Conservation (phyloP, 1,139 yeast genomes). For the Geotrichum klebahnii region DNA sequence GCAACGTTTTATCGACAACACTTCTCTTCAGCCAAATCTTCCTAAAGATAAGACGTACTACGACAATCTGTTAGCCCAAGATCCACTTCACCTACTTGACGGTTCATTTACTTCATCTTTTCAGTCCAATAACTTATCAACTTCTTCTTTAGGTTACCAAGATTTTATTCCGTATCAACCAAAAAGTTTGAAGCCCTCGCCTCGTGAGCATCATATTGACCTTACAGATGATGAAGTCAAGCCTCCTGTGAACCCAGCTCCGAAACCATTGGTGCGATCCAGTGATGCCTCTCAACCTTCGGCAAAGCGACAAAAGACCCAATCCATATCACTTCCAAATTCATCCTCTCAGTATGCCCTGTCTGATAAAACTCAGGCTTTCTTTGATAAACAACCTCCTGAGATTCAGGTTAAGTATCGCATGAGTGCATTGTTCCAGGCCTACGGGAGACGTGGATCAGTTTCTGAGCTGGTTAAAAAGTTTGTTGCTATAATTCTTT, state of each 20-base stretch:
- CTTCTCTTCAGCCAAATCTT: not conserved
- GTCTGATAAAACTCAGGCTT: slow-evolving; percentile 11
- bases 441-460: slow-evolving; percentile 9
- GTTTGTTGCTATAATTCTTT: slow-evolving; percentile 12
- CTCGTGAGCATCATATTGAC: not conserved
- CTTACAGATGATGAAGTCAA: not conserved
- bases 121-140: not conserved
- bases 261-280: not conserved
- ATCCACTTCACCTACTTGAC: slow-evolving; percentile 3
- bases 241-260: not conserved
- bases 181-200: not conserved
- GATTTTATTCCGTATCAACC: slow-evolving; percentile 10
- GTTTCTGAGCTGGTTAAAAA: slow-evolving; percentile 12
- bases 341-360: slow-evolving; percentile 2
- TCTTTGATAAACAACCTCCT: slow-evolving; percentile 17
- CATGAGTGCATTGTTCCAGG: slow-evolving; percentile 16
- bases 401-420: slow-evolving; percentile 16
- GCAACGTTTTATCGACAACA: not conserved
- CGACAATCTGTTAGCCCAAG: not conserved
- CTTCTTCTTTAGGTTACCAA: not conserved
- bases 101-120: not conserved
- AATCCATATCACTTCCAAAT: not conserved
- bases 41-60: slow-evolving; percentile 5
- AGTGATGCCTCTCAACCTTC: not conserved
- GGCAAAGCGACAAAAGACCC: slow-evolving; percentile 7